Percentiles rank a stretch among this genome's conserved stretches.
These are phyloP conservation scores for Fagopyrum esculentum DNA, from an alignment of 148 eudicot genomes.

Conservation along the genomic window DNA sequence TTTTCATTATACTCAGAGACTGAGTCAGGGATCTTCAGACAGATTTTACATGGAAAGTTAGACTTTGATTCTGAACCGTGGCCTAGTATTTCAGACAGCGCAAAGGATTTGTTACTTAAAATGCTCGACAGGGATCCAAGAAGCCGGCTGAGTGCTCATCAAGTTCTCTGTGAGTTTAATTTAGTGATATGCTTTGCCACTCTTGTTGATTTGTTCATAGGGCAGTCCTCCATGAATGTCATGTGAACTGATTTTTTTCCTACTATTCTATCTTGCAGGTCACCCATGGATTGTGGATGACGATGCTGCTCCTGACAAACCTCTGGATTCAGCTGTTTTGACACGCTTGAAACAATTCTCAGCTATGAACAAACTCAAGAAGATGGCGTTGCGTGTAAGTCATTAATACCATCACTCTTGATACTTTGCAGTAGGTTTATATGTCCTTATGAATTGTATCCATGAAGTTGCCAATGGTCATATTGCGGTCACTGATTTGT, in stretches of 20 bases:
- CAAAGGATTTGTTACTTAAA: conserved; percentile 38
- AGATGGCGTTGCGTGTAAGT: conserved; percentile 46
- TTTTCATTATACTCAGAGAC: conserved; percentile 21
- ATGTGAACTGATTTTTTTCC: conserved; percentile 6
- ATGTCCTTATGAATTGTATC: background rate
- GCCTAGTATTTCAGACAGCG: conserved; percentile 43
- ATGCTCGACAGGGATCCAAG: conserved; percentile 46
- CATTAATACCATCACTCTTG: background rate
- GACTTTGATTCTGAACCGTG: conserved; percentile 46
- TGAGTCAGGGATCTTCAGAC: conserved; percentile 46
- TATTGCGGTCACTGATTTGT: background rate
- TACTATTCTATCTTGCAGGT: conserved; percentile 27
- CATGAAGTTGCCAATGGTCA: background rate
- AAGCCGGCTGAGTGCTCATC: conserved; percentile 38
- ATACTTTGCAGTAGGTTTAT: background rate
- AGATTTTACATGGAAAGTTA: conserved; percentile 39
- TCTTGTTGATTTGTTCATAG: background rate
- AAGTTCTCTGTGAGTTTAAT: conserved; percentile 40
- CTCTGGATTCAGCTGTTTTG: conserved; percentile 71
- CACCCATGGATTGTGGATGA: conserved; percentile 86
- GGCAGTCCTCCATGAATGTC: background rate
- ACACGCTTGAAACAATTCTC: conserved; percentile 65
- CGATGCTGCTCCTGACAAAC: conserved; percentile 60
- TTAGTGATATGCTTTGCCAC: conserved; percentile 1
- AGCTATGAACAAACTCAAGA: conserved; percentile 80